A percentile compares a stretch with the other conserved stretches of the same genome.
These are phyloP conservation scores for Lecanicillium sp. DNA, from an alignment of 2,329 filamentous ascomycete genomes.

Conservation along the genomic window DNA sequence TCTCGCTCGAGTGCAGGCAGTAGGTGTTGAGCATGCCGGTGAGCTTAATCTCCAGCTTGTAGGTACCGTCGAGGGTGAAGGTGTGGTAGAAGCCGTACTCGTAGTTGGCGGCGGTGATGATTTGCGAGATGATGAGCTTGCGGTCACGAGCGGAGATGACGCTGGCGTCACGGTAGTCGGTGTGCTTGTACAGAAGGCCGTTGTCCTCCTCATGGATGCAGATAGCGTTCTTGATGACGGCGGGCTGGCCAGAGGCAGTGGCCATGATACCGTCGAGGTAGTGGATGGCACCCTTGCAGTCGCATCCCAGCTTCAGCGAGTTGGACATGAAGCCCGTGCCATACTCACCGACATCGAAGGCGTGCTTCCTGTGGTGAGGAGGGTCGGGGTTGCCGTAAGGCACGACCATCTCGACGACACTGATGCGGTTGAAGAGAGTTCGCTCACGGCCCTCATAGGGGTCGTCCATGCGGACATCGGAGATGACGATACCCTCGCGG, in stretches of 20 bases:
- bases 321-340: constrained; percentile 60
- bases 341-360: constrained; percentile 63
- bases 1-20: constrained; percentile 30
- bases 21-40: constrained; percentile 38
- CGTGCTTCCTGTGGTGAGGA: constrained; percentile 59
- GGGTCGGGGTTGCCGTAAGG: constrained; percentile 58
- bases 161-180: constrained; percentile 52
- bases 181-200: constrained; percentile 58
- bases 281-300: constrained; percentile 68
- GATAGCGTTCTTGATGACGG: constrained; percentile 52
- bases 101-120: constrained; percentile 60
- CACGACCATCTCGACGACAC: constrained; percentile 64
- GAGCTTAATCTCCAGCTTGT: constrained; percentile 49
- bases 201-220: constrained; percentile 32
- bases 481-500: constrained; percentile 62
- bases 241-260: constrained; percentile 59
- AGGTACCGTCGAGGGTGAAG: constrained; percentile 54
- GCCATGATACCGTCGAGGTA: constrained; percentile 48
- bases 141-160: constrained; percentile 51
- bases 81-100: constrained; percentile 42
- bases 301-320: constrained; percentile 56
- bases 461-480: constrained; percentile 60
- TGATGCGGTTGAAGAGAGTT: constrained; percentile 59
- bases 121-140: constrained; percentile 55
- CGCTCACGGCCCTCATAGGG: constrained; percentile 31